Evolutionary conservation across 805 yeast species (phyloP).

Genomic region (Kuraishia ogatae): DNA sequence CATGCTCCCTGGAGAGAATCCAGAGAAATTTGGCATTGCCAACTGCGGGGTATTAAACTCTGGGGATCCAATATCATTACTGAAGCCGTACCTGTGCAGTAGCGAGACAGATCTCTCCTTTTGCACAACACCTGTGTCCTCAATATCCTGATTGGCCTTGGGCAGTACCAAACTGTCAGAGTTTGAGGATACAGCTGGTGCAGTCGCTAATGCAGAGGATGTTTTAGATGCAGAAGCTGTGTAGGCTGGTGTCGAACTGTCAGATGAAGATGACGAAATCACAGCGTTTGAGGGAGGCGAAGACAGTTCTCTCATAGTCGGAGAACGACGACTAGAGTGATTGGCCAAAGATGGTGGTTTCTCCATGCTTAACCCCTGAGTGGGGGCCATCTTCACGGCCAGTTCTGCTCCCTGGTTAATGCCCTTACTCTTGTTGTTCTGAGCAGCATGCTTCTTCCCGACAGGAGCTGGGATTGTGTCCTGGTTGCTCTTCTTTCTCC

Average conservation of each 20-base stretch:
- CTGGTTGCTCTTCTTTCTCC: conserved; percentile 5
- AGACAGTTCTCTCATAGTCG: background rate
- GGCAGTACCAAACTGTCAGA: background rate
- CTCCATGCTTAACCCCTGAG: no score
- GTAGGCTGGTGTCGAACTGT: no score
- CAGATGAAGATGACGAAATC: background rate
- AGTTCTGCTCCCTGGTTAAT: background rate
- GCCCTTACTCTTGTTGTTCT: background rate
- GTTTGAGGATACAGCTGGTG: background rate
- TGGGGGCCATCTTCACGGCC: no score
- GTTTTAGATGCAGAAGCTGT: no score
- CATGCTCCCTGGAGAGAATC: background rate
- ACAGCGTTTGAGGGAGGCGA: background rate
- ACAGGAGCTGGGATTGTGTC: no score
- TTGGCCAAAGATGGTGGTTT: background rate
- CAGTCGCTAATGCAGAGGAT: no score
- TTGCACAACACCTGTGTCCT: background rate
- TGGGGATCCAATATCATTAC: background rate
- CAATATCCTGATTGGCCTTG: background rate
- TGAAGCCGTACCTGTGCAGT: conserved; percentile 3
- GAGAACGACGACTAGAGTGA: background rate
- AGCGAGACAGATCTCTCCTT: background rate
- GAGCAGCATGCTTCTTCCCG: no score
- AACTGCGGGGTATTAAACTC: background rate
- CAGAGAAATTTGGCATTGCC: background rate